These are phyloP conservation scores for Monosporascus sp. DNA, from an alignment of 2,329 filamentous ascomycete genomes.

Conservation along the genomic window DNA sequence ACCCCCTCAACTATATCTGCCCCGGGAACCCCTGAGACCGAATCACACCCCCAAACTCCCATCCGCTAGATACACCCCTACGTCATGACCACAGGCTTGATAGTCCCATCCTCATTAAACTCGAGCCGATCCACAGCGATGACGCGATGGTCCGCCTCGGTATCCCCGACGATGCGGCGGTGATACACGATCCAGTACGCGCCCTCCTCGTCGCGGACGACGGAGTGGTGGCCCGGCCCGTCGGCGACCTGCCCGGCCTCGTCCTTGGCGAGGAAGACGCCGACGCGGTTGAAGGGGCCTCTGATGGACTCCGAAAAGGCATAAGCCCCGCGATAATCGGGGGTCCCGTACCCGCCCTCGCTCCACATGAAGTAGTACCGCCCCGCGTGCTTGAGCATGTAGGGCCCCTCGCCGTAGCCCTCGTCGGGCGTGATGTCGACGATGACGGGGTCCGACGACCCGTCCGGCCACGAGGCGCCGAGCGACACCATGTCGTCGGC, in stretches of 20 bases:
- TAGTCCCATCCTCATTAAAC: constrained; percentile 1
- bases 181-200: constrained; percentile 3
- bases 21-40: no score
- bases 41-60: no score
- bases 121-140: background rate
- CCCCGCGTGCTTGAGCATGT: constrained; percentile 3
- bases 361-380: constrained; percentile 5
- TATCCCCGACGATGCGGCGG: background rate
- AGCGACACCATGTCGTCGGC: constrained; percentile 3
- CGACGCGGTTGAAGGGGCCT: constrained; percentile 2
- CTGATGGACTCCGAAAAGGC: background rate
- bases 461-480: background rate
- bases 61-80: background rate
- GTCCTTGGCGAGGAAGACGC: constrained; percentile 2
- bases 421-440: constrained; percentile 2
- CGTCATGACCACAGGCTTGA: constrained; percentile 1
- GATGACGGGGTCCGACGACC: background rate
- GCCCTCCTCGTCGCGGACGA: constrained; percentile 1
- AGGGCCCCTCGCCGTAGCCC: constrained; percentile 2
- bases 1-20: no score
- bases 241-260: background rate
- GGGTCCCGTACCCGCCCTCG: constrained; percentile 2
- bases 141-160: background rate
- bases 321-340: constrained; percentile 3
- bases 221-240: constrained; percentile 3